phyloP scores from a whole-genome alignment of 2,329 filamentous ascomycete genomes.

The Ophiostoma ips region DNA sequence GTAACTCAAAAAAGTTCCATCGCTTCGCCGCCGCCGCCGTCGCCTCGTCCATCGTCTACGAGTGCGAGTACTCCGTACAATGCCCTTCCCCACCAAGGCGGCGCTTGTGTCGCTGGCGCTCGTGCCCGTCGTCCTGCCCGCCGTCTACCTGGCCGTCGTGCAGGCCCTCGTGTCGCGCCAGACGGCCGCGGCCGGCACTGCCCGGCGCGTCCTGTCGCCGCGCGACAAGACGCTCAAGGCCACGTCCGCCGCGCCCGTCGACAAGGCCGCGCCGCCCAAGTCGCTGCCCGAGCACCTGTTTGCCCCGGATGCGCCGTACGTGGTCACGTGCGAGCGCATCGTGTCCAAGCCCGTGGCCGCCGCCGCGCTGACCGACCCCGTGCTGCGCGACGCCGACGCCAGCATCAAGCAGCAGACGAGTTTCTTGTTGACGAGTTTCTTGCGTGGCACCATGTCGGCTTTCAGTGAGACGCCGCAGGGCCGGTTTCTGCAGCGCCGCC shows the following conservation, averaged over 20 bases:
- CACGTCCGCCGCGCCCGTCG: not conserved
- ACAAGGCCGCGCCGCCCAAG: not conserved
- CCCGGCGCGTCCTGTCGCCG: not conserved
- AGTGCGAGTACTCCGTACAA: not conserved
- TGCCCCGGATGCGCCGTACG: slow-evolving; percentile 2
- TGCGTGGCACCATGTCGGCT: slow-evolving; percentile 19
- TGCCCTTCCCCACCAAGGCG: not conserved
- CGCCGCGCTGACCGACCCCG: not conserved
- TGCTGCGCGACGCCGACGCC: not conserved
- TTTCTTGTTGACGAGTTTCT: slow-evolving; percentile 16
- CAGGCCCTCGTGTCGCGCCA: slow-evolving; percentile 5
- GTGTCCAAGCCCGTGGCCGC: slow-evolving; percentile 5
- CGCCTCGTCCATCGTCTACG: too few species aligned
- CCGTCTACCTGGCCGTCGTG: slow-evolving; percentile 5
- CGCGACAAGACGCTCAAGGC: not conserved
- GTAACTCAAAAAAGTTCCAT: too few species aligned
- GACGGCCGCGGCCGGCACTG: not conserved
- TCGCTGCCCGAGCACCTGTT: slow-evolving; percentile 7
- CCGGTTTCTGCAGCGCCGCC: slow-evolving; percentile 16
- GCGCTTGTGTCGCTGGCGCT: slow-evolving; percentile 4
- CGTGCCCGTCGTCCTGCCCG: slow-evolving; percentile 6
- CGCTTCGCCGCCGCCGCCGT: too few species aligned
- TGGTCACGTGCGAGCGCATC: slow-evolving; percentile 10
- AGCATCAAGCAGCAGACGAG: slow-evolving; percentile 6
- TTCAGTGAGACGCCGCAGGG: slow-evolving; percentile 23